Percentiles rank a stretch among this genome's conserved stretches.
These are phyloP conservation scores for Spinacia oleracea DNA, from an alignment of 179 eudicot species.

Conservation along the genomic window DNA sequence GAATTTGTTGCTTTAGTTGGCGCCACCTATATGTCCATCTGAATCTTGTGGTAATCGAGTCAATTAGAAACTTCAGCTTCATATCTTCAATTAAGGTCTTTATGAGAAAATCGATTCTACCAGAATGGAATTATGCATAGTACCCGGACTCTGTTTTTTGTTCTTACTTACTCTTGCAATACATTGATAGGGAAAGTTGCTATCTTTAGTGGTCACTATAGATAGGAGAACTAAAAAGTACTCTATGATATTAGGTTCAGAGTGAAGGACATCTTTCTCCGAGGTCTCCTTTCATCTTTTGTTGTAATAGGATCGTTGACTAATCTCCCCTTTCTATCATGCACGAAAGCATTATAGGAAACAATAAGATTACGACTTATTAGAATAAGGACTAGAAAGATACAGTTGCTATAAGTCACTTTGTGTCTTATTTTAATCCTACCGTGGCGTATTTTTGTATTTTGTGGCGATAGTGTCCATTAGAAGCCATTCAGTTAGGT, in stretches of 20 bases:
- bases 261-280: not conserved
- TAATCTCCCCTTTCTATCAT: not conserved
- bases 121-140: too few relatives aligned
- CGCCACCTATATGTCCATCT: not conserved
- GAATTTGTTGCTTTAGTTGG: not conserved
- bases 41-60: not conserved
- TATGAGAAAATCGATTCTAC: not conserved
- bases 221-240: not conserved
- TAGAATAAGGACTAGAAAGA: not conserved
- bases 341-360: not conserved
- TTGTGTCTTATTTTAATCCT: not conserved
- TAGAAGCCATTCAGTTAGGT: not conserved
- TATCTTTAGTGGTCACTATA: not conserved
- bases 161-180: not conserved
- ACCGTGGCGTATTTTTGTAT: not conserved
- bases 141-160: too few relatives aligned
- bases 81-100: not conserved
- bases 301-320: not conserved
- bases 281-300: not conserved
- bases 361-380: not conserved
- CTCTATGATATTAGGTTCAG: not conserved
- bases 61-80: conserved; percentile 1
- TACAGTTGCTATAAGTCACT: not conserved
- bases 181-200: not conserved
- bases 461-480: not conserved